Evolutionary conservation across 2,329 filamentous ascomycete genomes (phyloP).

Genomic region (Paecilomyces formosus): DNA sequence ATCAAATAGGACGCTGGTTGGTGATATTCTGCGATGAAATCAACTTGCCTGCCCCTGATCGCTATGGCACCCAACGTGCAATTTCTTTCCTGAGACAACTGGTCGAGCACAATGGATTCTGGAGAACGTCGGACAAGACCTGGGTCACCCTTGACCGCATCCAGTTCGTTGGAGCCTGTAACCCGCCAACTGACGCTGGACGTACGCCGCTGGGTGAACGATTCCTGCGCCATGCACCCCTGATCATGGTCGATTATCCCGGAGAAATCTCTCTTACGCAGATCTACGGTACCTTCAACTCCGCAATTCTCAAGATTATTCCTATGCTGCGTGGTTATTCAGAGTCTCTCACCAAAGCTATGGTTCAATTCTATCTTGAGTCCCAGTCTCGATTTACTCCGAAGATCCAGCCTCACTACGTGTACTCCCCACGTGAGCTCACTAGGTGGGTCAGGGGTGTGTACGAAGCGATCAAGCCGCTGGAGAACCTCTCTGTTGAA

Average conservation of each 20-base stretch:
- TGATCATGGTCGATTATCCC: constrained; percentile 99
- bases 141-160: constrained; percentile 98
- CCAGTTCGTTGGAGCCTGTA: constrained; percentile 97
- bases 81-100: constrained; percentile 97
- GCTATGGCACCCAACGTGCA: constrained; percentile 92
- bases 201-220: constrained; percentile 88
- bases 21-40: constrained; percentile 99
- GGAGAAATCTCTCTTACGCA: constrained; percentile 90
- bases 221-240: constrained; percentile 93
- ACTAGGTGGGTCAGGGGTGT: constrained; percentile 96
- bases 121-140: constrained; percentile 92
- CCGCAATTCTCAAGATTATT: constrained; percentile 91
- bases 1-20: constrained; percentile 94
- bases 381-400: constrained; percentile 93
- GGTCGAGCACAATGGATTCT: constrained; percentile 98
- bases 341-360: constrained; percentile 87
- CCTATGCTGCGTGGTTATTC: constrained; percentile 91
- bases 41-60: constrained; percentile 94
- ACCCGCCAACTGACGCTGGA: constrained; percentile 93
- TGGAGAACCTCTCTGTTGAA: constrained; percentile 81
- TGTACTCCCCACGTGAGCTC: constrained; percentile 97
- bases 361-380: constrained; percentile 94
- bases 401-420: constrained; percentile 95
- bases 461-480: constrained; percentile 90
- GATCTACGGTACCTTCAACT: constrained; percentile 98